Percentiles rank a stretch among this genome's conserved stretches.
These are phyloP conservation scores for Stemphylium beticola DNA, from an alignment of 2,329 filamentous ascomycete species.

Conservation along the genomic window DNA sequence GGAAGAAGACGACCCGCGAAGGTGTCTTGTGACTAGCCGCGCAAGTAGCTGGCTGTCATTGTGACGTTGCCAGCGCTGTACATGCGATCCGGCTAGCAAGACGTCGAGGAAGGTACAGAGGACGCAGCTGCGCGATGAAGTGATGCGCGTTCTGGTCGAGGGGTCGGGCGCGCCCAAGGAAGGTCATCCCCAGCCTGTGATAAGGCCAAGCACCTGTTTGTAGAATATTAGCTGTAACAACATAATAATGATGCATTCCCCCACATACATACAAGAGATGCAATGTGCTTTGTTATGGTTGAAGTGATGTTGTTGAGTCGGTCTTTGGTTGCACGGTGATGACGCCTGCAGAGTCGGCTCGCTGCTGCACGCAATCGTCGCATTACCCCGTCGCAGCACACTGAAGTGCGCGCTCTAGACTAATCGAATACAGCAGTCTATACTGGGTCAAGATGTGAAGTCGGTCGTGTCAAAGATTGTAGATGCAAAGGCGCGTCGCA, in stretches of 20 bases:
- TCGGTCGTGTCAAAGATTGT: neutral
- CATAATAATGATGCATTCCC: neutral
- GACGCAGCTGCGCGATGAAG: neutral
- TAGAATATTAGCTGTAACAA: neutral
- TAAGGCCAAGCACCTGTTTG: neutral
- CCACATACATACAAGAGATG: neutral
- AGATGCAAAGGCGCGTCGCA: neutral
- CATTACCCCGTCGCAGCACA: neutral
- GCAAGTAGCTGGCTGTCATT: constrained; percentile 25
- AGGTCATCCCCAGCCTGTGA: neutral
- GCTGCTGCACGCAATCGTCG: neutral
- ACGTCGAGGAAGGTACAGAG: neutral
- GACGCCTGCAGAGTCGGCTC: neutral
- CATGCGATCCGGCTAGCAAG: constrained; percentile 11
- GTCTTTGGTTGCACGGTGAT: neutral
- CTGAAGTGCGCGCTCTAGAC: too few relatives aligned
- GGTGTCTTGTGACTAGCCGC: constrained; percentile 13
- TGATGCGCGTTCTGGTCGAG: neutral
- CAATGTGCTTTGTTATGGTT: neutral
- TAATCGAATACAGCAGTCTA: too few relatives aligned
- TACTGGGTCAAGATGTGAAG: neutral
- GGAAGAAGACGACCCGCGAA: neutral
- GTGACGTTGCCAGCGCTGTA: constrained; percentile 8
- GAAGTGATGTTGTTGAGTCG: neutral
- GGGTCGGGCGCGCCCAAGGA: neutral